Conservation (phyloP, 2,329 filamentous ascomycete species). For the Hawksworthiomyces lignivorus region DNA sequence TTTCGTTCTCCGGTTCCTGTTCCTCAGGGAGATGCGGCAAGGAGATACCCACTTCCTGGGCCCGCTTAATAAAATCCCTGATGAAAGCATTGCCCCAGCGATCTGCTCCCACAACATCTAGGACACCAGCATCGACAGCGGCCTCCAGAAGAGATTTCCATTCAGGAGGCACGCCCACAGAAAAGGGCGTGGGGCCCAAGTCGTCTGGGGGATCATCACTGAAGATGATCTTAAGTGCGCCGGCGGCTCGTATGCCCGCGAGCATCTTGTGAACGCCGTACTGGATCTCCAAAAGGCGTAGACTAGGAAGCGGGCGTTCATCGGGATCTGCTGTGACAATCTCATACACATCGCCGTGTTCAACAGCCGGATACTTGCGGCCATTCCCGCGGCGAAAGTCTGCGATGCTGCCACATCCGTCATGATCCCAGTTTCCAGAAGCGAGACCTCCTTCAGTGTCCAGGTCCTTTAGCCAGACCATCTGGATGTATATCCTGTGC, state of each 20-base stretch:
- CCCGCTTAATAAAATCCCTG: too few species aligned
- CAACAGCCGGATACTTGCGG: not conserved
- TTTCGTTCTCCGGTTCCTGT: too few species aligned
- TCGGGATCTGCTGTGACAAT: not conserved
- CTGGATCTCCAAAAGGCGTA: conserved; percentile 2
- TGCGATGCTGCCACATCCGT: not conserved
- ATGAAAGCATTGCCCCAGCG: not conserved
- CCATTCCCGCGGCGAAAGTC: conserved; percentile 5
- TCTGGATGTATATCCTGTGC: conserved; percentile 3
- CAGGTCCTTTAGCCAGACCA: conserved; percentile 5
- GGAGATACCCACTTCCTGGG: too few species aligned
- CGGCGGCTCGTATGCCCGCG: conserved; percentile 2
- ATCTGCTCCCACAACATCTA: not conserved
- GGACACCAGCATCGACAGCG: conserved; percentile 1
- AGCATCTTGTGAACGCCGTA: conserved; percentile 7
- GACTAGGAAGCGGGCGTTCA: not conserved
- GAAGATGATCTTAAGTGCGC: conserved; percentile 1
- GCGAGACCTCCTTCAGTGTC: not conserved
- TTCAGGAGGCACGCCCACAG: not conserved
- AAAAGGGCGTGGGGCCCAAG: not conserved
- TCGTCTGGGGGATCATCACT: not conserved
- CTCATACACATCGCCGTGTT: conserved; percentile 9
- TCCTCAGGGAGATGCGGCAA: too few species aligned
- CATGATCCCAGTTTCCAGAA: conserved; percentile 1
- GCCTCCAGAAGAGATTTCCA: conserved; percentile 4